phyloP scores from a whole-genome alignment of 768 basidiomycete genomes.

The Lentinula edodes region DNA sequence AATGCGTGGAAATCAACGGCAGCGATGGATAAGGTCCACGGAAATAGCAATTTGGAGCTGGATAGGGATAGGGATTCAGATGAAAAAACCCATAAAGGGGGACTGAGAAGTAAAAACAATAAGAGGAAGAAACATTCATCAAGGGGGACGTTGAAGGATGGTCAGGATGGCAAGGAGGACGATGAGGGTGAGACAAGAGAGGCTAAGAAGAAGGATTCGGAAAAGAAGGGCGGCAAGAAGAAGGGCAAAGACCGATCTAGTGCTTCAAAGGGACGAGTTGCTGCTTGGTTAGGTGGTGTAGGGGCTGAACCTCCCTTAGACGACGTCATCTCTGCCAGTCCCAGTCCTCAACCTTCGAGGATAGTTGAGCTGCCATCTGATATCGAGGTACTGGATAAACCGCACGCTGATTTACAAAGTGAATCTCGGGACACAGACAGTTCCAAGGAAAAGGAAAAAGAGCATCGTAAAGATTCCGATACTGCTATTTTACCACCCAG shows the following conservation, averaged over 20 bases:
- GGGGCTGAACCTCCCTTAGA: constrained; percentile 55
- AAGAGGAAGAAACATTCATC: constrained; percentile 19
- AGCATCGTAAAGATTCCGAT: constrained; percentile 6
- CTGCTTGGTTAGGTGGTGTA: constrained; percentile 71
- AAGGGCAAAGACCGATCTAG: constrained; percentile 18
- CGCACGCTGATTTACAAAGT: not conserved
- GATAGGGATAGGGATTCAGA: constrained; percentile 30
- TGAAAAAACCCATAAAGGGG: constrained; percentile 22
- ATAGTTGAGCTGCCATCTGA: constrained; percentile 1
- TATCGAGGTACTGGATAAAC: not conserved
- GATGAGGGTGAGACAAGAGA: constrained; percentile 13
- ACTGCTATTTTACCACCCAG: constrained; percentile 25
- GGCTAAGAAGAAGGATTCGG: constrained; percentile 14
- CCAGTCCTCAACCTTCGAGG: not conserved
- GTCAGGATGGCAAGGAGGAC: constrained; percentile 16
- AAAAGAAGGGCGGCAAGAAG: constrained; percentile 21
- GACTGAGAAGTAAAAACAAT: not conserved
- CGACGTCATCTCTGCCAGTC: constrained; percentile 31
- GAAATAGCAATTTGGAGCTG: constrained; percentile 12
- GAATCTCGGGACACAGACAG: constrained; percentile 6
- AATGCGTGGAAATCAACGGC: not conserved
- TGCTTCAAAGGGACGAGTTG: constrained; percentile 64
- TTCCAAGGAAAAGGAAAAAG: constrained; percentile 9
- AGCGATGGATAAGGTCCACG: constrained; percentile 5
- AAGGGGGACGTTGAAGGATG: constrained; percentile 3